Conservation (phyloP, 768 basidiomycete species). For the Aureoboletus auriporus region DNA sequence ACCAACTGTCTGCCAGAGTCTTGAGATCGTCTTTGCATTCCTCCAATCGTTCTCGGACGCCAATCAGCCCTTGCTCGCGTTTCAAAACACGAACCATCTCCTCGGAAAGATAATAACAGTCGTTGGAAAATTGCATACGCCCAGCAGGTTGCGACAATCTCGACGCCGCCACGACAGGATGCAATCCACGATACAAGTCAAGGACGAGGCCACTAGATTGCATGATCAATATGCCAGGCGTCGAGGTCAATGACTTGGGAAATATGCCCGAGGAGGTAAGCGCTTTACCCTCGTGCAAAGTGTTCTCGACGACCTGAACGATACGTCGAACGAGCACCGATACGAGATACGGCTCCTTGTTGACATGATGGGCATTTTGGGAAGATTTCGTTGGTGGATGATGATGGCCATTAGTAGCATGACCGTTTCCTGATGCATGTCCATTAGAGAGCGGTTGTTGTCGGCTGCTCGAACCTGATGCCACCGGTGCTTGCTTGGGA, state of each 20-base stretch:
- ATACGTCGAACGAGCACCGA: slow-evolving; percentile 55
- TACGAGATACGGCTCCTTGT: slow-evolving; percentile 54
- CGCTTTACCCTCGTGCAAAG: slow-evolving; percentile 63
- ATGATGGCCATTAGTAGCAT: slow-evolving; percentile 16
- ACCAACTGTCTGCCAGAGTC: slow-evolving; percentile 64
- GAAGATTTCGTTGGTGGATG: slow-evolving; percentile 14
- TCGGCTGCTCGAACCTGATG: slow-evolving; percentile 52
- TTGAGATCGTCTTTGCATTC: slow-evolving; percentile 52
- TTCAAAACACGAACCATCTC: slow-evolving; percentile 35
- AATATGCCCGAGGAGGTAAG: slow-evolving; percentile 58
- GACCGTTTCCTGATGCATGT: slow-evolving; percentile 18
- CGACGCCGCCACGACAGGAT: slow-evolving; percentile 57
- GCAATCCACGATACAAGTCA: slow-evolving; percentile 77
- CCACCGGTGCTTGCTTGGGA: slow-evolving; percentile 34
- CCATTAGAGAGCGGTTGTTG: slow-evolving; percentile 36
- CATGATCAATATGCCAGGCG: slow-evolving; percentile 53
- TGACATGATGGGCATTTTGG: slow-evolving; percentile 12
- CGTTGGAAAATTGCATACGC: slow-evolving; percentile 77
- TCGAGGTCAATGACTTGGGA: slow-evolving; percentile 26
- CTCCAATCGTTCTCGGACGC: slow-evolving; percentile 43
- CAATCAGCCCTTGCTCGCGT: slow-evolving; percentile 25
- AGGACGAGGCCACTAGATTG: slow-evolving; percentile 63
- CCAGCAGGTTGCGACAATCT: slow-evolving; percentile 48
- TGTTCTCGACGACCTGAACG: slow-evolving; percentile 53
- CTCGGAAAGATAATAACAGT: slow-evolving; percentile 63